Conservation (phyloP, 371 early-diverging fungal species). For the Apophysomyces sp. region DNA sequence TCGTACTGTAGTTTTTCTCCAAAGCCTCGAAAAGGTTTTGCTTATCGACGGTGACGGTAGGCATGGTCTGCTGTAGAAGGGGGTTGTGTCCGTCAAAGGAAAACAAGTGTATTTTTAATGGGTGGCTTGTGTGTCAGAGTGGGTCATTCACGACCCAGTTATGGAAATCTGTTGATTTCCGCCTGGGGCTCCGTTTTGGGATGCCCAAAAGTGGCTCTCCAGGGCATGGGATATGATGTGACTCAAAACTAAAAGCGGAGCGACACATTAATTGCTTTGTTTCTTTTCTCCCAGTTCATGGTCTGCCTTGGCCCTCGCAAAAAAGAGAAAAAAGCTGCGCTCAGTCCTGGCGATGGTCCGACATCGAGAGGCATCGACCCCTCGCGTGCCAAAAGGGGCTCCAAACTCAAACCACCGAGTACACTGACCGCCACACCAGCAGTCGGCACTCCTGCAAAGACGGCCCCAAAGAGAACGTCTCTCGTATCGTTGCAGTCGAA, state of each 20-base stretch:
- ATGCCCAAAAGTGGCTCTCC: background rate
- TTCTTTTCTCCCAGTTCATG: conserved; percentile 11
- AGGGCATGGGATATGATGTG: conserved; percentile 1
- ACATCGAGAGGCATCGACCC: conserved; percentile 1
- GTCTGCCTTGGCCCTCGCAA: conserved; percentile 35
- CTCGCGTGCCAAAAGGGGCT: conserved; percentile 7
- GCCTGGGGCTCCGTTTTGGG: background rate
- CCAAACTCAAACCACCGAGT: conserved; percentile 6
- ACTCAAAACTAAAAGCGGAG: background rate
- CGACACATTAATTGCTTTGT: background rate
- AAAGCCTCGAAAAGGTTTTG: conserved; percentile 82
- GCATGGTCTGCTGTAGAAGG: conserved; percentile 60
- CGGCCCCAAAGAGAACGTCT: background rate
- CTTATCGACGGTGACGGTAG: conserved; percentile 93
- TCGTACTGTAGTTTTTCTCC: conserved; percentile 79
- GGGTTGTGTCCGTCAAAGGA: background rate
- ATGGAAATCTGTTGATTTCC: background rate
- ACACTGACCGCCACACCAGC: background rate
- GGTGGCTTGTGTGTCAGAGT: conserved; percentile 1
- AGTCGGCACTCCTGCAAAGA: background rate
- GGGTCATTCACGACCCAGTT: background rate
- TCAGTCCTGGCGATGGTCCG: conserved; percentile 20
- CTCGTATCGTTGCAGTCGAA: background rate
- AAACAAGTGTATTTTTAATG: background rate
- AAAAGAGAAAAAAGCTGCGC: conserved; percentile 22